Conservation (phyloP, 1,284 basidiomycete species). For the Sporisorium iseilematis-ciliati region DNA sequence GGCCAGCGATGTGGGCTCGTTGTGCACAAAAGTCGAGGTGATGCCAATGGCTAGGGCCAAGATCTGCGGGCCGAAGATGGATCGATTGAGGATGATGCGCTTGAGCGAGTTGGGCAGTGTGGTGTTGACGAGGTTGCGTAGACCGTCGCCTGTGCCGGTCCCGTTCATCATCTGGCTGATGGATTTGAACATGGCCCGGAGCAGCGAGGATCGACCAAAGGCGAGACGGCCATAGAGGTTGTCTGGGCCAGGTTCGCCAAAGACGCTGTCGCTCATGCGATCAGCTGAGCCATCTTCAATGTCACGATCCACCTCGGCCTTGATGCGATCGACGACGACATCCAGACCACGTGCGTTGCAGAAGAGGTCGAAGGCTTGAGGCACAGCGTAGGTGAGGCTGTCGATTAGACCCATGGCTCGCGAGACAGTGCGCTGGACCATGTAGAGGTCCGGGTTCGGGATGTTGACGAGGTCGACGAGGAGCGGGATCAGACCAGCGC, state of each 20-base stretch:
- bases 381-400: constrained; percentile 88
- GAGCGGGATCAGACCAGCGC: constrained; percentile 92
- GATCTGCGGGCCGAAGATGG: constrained; percentile 86
- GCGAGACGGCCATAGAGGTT: constrained; percentile 57
- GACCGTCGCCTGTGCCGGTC: constrained; percentile 86
- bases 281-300: constrained; percentile 45
- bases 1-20: constrained; percentile 92
- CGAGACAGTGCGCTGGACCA: constrained; percentile 66
- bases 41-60: constrained; percentile 87
- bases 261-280: constrained; percentile 72
- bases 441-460: constrained; percentile 47
- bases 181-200: constrained; percentile 92
- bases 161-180: constrained; percentile 97
- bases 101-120: constrained; percentile 87
- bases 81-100: constrained; percentile 85
- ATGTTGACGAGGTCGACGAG: constrained; percentile 71
- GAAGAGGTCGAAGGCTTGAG: constrained; percentile 88
- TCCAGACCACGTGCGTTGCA: constrained; percentile 87
- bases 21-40: constrained; percentile 98
- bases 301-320: constrained; percentile 70
- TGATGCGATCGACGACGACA: constrained; percentile 84
- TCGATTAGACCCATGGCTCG: constrained; percentile 88
- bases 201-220: constrained; percentile 72
- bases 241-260: constrained; percentile 71
- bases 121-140: constrained; percentile 93